Evolutionary conservation across 164 flowering plant species (phyloP).

Genomic region (Santalum album): DNA sequence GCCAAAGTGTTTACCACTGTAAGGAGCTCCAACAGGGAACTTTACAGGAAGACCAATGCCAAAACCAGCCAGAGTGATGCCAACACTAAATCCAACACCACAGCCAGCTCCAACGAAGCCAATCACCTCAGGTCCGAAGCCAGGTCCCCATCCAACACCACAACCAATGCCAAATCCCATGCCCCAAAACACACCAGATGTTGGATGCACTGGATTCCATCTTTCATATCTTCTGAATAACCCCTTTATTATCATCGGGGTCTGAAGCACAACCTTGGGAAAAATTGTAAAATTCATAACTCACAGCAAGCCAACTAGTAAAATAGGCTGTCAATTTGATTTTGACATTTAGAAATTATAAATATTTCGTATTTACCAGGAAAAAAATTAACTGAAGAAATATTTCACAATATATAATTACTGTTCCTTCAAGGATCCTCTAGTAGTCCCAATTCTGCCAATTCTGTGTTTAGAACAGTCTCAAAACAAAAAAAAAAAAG

Average conservation of each 20-base stretch:
- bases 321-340: no score
- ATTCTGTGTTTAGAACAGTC: no score
- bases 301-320: no score
- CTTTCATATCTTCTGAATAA: slow-evolving; percentile 69
- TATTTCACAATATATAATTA: no score
- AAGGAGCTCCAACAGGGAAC: slow-evolving; percentile 41
- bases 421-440: no score
- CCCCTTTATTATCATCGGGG: slow-evolving; percentile 80
- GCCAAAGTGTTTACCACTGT: slow-evolving; percentile 34
- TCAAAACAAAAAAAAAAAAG: no score
- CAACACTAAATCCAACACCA: slow-evolving; percentile 86
- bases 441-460: no score
- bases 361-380: no score
- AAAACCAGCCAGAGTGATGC: slow-evolving; percentile 71
- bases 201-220: slow-evolving; percentile 99
- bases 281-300: no score
- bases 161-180: slow-evolving; percentile 92
- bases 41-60: slow-evolving; percentile 95
- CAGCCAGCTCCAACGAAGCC: slow-evolving; percentile 98
- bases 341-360: no score
- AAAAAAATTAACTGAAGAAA: no score
- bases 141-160: slow-evolving; percentile 99
- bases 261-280: no score
- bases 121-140: slow-evolving; percentile 90
- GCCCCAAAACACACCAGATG: slow-evolving; percentile 93